Evolutionary conservation across 192 early-diverging fungal genomes (phyloP), one percentile per base, ranked within the genome.

Genomic region (Chytriomyces hyalinus): DNA sequence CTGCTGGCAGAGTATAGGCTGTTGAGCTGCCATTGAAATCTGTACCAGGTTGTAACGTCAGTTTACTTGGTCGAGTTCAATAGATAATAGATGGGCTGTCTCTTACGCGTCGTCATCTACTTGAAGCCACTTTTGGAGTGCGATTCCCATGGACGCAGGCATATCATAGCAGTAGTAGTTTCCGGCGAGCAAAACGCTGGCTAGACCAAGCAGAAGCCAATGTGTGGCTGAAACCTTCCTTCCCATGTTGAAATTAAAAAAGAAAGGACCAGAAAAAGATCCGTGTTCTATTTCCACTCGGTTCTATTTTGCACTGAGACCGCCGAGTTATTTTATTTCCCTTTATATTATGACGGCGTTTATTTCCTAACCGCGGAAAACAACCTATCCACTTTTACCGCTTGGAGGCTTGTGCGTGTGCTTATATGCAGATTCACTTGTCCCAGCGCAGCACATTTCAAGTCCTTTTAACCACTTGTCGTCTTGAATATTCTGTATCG

Each of bases 121-220:
- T 22, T 76, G 80, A 4, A 87, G 80, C 79, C 80, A 83, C 48
- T 76, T 57, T 65, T 80, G 87, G 0, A 91, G 78, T 1, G 90
- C 86, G 17, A 84, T 80, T 65, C 89, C 89, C 26, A 91, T 78
- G 8, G 90, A 79, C 26, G 83, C 85, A 4, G 87, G 88, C 43
- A 84, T 83, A 75, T 91, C 86, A 70, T 88, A 89, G 67, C 86
- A 85, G 59, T 49, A n/a, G 51, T 82, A n/a, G 71, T 28, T 59
- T 15, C 53, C 53, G 3, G 53, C 53, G 15, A 57, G 13, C 15
- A 57, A 20, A 2, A 57, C 53, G 20, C 53, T 57, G 53, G 53
- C 53, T 20, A 57, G 53, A 13, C 15, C 53, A 1, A 57, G 53
- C 53, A 57, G 53, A 20, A 57, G 53, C 53, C 53, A 57, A 20